A percentile compares a stretch with the other conserved stretches of the same genome.
Conservation (phyloP, 805 yeast species). For the Pichia sporocuriosa region DNA sequence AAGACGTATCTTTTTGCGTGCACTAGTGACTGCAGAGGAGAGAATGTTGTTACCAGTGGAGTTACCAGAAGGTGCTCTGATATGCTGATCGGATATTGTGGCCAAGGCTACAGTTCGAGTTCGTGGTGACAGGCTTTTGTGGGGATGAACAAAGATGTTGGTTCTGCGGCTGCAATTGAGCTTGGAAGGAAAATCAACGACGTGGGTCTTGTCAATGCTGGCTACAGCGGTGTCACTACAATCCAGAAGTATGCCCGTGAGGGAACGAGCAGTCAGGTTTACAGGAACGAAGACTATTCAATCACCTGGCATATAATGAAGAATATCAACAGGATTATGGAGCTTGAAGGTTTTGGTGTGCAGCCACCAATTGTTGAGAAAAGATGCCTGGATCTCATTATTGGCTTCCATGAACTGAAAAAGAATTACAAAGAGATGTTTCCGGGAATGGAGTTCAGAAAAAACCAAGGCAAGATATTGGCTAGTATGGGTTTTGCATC, state of each 20-base stretch:
- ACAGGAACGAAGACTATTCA: not conserved
- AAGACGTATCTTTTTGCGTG: not conserved
- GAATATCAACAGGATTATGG: not conserved
- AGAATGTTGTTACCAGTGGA: not conserved
- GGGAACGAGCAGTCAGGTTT: not conserved
- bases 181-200: not conserved
- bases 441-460: not conserved
- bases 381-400: not conserved
- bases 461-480: not conserved
- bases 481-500: not conserved
- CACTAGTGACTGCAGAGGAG: not conserved
- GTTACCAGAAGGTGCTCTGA: not conserved
- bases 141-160: not conserved
- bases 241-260: not conserved
- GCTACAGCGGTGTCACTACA: not conserved
- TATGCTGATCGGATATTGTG: not conserved
- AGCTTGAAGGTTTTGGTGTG: not conserved
- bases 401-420: not conserved
- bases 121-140: not conserved
- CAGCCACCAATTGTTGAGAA: not conserved
- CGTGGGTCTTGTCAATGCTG: not conserved
- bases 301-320: not conserved
- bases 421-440: not conserved
- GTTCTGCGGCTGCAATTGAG: not conserved
- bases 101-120: not conserved